Evolutionary conservation across 225 moss, liverwort and hornwort species (phyloP).

Genomic region (Pseudoscleropodium purum): DNA sequence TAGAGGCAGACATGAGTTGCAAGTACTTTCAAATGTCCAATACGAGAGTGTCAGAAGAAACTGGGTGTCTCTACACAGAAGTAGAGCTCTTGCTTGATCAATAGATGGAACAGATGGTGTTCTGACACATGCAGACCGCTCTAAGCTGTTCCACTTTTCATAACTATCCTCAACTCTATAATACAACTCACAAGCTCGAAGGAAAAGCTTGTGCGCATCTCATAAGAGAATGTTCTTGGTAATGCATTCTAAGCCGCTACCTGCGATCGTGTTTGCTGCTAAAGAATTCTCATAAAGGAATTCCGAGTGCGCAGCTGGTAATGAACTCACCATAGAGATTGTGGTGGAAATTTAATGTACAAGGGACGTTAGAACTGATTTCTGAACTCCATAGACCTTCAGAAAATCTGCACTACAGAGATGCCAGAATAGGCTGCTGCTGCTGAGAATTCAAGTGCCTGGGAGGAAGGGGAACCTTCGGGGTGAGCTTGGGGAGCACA

Average conservation of each 20-base stretch:
- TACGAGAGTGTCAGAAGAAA: background rate
- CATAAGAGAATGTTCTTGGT: background rate
- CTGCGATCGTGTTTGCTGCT: background rate
- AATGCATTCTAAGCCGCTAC: background rate
- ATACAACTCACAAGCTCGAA: constrained; percentile 5
- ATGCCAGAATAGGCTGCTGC: background rate
- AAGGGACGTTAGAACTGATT: background rate
- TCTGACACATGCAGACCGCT: constrained; percentile 26
- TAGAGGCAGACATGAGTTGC: background rate
- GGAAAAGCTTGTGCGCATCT: background rate
- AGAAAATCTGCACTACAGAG: background rate
- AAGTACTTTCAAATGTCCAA: background rate
- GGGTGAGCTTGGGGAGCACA: constrained; percentile 31
- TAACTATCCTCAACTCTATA: constrained; percentile 8
- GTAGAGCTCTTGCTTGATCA: background rate
- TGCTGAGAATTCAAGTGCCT: background rate
- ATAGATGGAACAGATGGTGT: constrained; percentile 24
- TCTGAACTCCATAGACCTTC: background rate
- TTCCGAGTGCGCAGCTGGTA: background rate
- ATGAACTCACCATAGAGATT: constrained; percentile 3
- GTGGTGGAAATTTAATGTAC: constrained; percentile 20
- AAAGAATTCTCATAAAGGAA: background rate
- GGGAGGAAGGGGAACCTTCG: constrained; percentile 11
- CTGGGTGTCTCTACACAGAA: background rate
- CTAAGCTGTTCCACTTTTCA: constrained; percentile 14